These are phyloP conservation scores for Globisporangium apiculatum DNA, from an alignment of 352 stramenopile species.

Conservation along the genomic window DNA sequence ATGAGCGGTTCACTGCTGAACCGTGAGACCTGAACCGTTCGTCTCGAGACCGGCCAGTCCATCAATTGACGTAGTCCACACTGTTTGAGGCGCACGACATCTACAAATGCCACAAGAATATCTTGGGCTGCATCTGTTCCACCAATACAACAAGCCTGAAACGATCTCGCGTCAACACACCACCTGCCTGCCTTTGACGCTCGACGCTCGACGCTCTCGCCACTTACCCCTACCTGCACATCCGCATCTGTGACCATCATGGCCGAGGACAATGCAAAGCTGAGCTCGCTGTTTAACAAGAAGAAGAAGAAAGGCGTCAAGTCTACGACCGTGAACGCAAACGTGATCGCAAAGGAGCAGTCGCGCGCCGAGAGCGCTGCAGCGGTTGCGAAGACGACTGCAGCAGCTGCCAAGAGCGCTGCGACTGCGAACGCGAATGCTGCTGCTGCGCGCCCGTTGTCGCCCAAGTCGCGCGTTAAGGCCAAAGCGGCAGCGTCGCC, in stretches of 20 bases:
- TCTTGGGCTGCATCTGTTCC: background rate
- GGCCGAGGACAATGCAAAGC: slow-evolving; percentile 48
- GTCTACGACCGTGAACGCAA: slow-evolving; percentile 70
- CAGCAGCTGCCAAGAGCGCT: slow-evolving; percentile 2
- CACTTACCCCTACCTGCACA: no score
- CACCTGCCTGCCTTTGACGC: background rate
- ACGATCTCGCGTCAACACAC: background rate
- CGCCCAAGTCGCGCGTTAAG: slow-evolving; percentile 8
- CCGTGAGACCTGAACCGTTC: no score
- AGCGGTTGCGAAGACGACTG: slow-evolving; percentile 12
- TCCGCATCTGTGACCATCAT: background rate
- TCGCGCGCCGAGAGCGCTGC: slow-evolving; percentile 21
- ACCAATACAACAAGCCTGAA: background rate
- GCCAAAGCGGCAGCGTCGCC: slow-evolving; percentile 15
- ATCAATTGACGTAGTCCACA: background rate
- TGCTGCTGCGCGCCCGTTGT: background rate
- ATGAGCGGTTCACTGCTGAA: background rate
- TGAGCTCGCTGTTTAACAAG: slow-evolving; percentile 75
- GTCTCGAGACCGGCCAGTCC: no score
- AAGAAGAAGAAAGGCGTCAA: slow-evolving; percentile 82
- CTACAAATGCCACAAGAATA: background rate
- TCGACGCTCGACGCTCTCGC: background rate
- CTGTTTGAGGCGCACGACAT: background rate
- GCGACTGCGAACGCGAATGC: slow-evolving; percentile 6
- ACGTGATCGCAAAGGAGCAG: slow-evolving; percentile 65